phyloP scores from a whole-genome alignment of 805 yeast genomes.

The Komagataella mondaviorum region DNA sequence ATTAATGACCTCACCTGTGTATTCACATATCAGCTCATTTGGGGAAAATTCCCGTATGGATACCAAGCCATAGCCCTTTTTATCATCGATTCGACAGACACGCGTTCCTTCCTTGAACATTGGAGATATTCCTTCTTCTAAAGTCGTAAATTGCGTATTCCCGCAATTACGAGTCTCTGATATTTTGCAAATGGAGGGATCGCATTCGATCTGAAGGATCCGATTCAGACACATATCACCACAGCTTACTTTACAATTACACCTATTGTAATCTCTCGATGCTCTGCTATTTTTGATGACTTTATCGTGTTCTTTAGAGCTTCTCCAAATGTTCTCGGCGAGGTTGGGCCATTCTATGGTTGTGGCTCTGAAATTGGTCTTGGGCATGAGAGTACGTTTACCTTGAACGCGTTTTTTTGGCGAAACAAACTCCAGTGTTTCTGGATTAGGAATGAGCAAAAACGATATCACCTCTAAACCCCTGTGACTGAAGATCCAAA shows the following conservation, averaged over 20 bases:
- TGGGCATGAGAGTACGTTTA: not conserved
- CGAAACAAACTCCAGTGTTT: not conserved
- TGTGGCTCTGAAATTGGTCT: not conserved
- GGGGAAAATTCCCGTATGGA: constrained; percentile 22
- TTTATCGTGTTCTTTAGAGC: not conserved
- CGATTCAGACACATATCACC: not conserved
- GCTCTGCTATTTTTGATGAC: not conserved
- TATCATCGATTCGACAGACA: constrained; percentile 19
- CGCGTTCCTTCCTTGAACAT: constrained; percentile 8
- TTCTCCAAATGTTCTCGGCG: not conserved
- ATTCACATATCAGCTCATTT: constrained; percentile 28
- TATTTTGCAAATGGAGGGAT: not conserved
- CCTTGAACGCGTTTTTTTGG: not conserved
- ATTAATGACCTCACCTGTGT: constrained; percentile 34
- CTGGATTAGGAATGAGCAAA: not conserved
- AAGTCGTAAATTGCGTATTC: not conserved
- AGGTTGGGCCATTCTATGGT: not conserved
- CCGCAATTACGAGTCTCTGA: not conserved
- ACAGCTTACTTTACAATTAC: not conserved
- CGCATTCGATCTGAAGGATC: not conserved
- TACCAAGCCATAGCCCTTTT: constrained; percentile 28
- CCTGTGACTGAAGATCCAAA: not conserved
- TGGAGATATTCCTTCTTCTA: not conserved
- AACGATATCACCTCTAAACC: constrained; percentile 12
- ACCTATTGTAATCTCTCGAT: not conserved